Evolutionary conservation across 441 rosid species (phyloP).

Genomic region (Bocquillonia castaneifolia): DNA sequence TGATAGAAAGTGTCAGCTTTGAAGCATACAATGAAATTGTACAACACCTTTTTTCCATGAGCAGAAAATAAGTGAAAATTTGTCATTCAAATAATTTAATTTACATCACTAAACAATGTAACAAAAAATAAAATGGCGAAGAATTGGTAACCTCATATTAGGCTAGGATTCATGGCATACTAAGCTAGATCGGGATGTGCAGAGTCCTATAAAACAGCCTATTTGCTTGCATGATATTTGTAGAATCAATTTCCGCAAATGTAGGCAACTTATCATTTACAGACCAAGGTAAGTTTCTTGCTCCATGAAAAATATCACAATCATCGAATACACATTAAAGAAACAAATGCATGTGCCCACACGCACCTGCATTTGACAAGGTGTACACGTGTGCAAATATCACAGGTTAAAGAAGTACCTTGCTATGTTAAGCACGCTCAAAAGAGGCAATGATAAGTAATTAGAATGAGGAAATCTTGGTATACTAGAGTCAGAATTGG

Average conservation of each 20-base stretch:
- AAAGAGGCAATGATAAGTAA: conserved; percentile 77
- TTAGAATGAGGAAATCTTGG: conserved; percentile 78
- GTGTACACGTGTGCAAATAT: background rate
- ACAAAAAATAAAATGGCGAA: too few species aligned
- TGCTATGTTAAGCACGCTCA: conserved; percentile 83
- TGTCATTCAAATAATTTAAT: too few species aligned
- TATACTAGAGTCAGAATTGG: conserved; percentile 55
- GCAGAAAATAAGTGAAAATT: too few species aligned
- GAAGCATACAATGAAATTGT: too few species aligned
- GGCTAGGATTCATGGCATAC: too few species aligned
- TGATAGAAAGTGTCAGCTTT: too few species aligned
- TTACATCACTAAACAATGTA: too few species aligned
- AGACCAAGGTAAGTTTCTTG: background rate
- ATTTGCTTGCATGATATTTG: background rate
- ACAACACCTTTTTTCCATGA: too few species aligned
- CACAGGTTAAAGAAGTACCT: conserved; percentile 42
- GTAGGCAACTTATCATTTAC: background rate
- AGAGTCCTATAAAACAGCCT: too few species aligned
- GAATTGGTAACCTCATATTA: too few species aligned
- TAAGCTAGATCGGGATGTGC: too few species aligned
- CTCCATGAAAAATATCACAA: background rate
- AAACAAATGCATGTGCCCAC: background rate
- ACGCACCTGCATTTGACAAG: background rate
- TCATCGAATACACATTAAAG: background rate
- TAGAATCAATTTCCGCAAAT: background rate